Percentiles rank a stretch among this genome's conserved stretches.
Evolutionary conservation across 2,329 filamentous ascomycete species (phyloP).

Genomic region (Ceratocystis albifundus): DNA sequence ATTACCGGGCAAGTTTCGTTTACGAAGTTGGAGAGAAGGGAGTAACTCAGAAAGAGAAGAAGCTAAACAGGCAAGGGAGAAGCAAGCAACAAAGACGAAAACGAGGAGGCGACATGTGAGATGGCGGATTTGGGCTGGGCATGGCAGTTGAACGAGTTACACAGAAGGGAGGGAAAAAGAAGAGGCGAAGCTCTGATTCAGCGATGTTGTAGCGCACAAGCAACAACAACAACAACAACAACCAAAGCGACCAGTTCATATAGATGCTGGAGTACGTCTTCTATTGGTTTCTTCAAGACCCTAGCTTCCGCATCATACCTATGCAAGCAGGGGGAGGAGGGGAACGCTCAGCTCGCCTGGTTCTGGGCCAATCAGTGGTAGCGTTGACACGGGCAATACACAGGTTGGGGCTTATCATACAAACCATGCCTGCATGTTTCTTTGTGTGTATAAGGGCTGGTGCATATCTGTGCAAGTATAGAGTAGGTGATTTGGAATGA

Average conservation of each 20-base stretch:
- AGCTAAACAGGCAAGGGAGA: background rate
- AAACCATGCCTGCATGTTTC: constrained; percentile 2
- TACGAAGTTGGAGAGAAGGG: background rate
- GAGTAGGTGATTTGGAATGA: background rate
- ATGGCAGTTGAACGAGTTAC: background rate
- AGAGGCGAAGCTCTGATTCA: too few relatives aligned
- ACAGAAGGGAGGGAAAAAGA: background rate
- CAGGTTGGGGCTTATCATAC: background rate
- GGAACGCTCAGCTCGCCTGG: background rate
- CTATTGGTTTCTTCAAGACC: background rate
- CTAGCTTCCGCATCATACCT: background rate
- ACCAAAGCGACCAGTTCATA: background rate
- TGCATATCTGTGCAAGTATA: too few relatives aligned
- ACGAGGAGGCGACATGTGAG: background rate
- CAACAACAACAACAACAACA: too few relatives aligned
- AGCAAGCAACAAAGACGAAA: too few relatives aligned
- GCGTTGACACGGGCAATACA: background rate
- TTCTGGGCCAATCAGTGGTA: background rate
- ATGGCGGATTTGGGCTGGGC: background rate
- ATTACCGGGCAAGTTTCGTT: background rate
- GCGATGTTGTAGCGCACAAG: too few relatives aligned
- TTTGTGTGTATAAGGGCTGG: background rate
- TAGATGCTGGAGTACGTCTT: background rate
- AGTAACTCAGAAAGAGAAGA: background rate
- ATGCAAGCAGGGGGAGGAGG: background rate